Base-by-base conservation (phyloP, 1,284 basidiomycete genomes). In the Phylloporus sp. region DNA sequence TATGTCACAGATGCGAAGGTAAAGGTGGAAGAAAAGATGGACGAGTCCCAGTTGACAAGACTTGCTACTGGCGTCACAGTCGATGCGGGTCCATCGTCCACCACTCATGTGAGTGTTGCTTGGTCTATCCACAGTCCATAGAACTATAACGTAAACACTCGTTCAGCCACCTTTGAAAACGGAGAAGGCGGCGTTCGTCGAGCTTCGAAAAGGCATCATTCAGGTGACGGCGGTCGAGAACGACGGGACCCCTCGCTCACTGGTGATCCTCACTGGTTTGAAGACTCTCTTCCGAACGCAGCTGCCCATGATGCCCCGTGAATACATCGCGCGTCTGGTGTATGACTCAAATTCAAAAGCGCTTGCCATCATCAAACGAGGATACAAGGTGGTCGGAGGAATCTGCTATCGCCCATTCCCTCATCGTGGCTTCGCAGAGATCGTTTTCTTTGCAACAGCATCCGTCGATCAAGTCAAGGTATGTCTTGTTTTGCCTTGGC, bases 251-350 rank as follows among this genome's bases (percentile, higher is more conserved):
- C 90, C 94, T 2, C 86, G 88, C 31, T 91, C 91, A 2, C 81
- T 92, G 46, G 89, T 98, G 62, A 89, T 99, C 60, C 84, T 98
- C 54, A 96, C 96, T 1, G 95, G 96, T 17, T 84, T 98, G 65
- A 99, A 98, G 80, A 97, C 95, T 29, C 88, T 99, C 29, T 99
- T 99, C 74, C 97, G 98, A 76, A 94, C 95, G 68, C 98, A 99
- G 77, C 80, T 99, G 10, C 98, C 98, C 12, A 98, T 98, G 79
- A 99, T 99, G 98, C 98, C 98, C 26, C 84, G 96, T 72, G 98
- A 99, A 76, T 99, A 99, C 73, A 99, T 99, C 68, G 95, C 98
- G 2, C 88, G 98, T 42, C 85, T 99, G 20, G 97, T 99, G 0
- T 94, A 96, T 67, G 97, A 99, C 76, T 83, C 86, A 47, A 98